Evolutionary conservation across 2,329 filamentous ascomycete genomes (phyloP), one percentile per base, ranked within the genome.

Genomic region (Trichoderma koningiopsis): DNA sequence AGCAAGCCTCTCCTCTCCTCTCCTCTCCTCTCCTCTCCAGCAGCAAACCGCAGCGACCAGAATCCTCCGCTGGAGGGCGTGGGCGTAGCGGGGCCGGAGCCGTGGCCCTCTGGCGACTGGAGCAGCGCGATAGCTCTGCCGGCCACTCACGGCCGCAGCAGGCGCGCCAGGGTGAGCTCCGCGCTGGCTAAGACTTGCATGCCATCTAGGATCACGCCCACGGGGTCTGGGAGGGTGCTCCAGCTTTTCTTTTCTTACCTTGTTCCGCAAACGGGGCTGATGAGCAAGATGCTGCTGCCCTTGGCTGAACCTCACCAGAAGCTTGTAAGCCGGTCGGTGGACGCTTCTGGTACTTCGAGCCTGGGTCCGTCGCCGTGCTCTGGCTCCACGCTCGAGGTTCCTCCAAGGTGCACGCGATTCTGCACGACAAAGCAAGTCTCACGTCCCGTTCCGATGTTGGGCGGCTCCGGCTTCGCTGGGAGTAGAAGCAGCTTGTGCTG

Each of bases 191-290:
- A 52, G 53, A 58, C 53, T 40, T 58, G 63, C 37, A 55, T 43
- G 37, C 8, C 2, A 2, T 0, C 40, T 66, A 57, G 1, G 13
- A 1, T 2, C 35, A 57, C 62, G 4, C 62, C 55, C 27, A 13
- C 35, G 2, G 4, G 52, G 62, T 10, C 10, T 16, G 1, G 4
- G 6, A 4, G 19, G n/a, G 10, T 16, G 37, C 61, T 55, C 61
- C 61, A 55, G 33, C 31, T 35, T 11, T 62, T 35, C 31, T 35
- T 6, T 62, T 35, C 33, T 35, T 35, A 35, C 33, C 33, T 55
- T 66, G 58, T 55, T 19, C 63, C 63, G 35, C n/a, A 66, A 58
- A 57, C 52, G 63, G 59, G 59, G 29, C 43, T 49, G 58, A 61
- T 58, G 56, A 3, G 40, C 59, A 31, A 31, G 58, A 31, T 4